Percentiles rank a stretch among this genome's conserved stretches.
Evolutionary conservation across 2,329 filamentous ascomycete genomes (phyloP).

Genomic region (Biscogniauxia marginata): DNA sequence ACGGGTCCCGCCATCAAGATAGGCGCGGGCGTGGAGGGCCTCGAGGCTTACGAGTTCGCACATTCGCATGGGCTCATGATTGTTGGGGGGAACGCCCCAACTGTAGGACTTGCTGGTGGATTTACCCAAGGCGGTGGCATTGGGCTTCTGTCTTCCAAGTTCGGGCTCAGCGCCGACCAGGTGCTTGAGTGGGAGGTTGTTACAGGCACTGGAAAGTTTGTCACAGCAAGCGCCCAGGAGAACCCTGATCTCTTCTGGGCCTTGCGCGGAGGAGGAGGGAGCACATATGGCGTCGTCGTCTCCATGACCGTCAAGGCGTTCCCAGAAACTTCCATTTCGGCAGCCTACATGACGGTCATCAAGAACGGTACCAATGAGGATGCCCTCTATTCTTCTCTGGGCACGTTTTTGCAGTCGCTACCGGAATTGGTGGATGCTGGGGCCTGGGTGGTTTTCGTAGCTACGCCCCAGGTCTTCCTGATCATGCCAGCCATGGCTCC

Average conservation of each 20-base stretch:
- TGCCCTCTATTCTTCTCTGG: constrained; percentile 4
- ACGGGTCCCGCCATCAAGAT: constrained; percentile 41
- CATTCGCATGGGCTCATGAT: constrained; percentile 7
- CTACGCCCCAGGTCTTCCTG: constrained; percentile 9
- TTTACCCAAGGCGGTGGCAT: constrained; percentile 51
- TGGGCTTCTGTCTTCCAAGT: constrained; percentile 46
- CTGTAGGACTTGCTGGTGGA: not conserved
- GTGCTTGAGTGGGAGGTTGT: constrained; percentile 35
- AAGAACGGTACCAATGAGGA: constrained; percentile 8
- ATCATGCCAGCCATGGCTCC: constrained; percentile 11
- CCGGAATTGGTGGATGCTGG: constrained; percentile 13
- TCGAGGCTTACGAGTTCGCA: constrained; percentile 9
- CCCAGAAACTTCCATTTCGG: constrained; percentile 1
- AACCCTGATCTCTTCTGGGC: constrained; percentile 64
- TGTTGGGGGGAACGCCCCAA: constrained; percentile 6
- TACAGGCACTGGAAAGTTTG: constrained; percentile 32
- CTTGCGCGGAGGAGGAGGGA: constrained; percentile 56
- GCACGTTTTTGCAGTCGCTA: constrained; percentile 6
- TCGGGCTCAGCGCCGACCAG: constrained; percentile 59
- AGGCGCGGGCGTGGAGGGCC: constrained; percentile 22
- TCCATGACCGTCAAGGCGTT: constrained; percentile 7
- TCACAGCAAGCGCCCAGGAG: constrained; percentile 44
- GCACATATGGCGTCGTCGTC: constrained; percentile 56
- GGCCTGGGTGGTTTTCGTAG: constrained; percentile 10
- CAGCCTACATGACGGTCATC: constrained; percentile 3